phyloP scores from a whole-genome alignment of 78 protist genomes.

The Cyanophora paradoxa region DNA sequence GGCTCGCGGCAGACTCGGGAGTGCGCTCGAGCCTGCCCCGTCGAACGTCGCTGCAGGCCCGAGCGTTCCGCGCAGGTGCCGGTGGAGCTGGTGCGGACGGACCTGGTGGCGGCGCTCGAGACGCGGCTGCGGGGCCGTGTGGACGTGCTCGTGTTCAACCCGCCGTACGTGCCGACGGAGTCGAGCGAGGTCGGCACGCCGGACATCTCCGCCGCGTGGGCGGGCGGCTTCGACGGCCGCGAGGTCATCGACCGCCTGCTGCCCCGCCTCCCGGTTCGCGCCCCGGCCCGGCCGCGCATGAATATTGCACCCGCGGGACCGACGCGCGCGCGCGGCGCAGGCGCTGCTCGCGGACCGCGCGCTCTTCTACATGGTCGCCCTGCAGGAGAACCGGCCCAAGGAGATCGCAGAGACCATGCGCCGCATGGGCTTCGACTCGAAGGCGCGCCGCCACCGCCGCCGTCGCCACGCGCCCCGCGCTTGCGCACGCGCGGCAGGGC shows the following conservation, averaged over 20 bases:
- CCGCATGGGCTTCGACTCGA: too few relatives aligned
- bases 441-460: too few relatives aligned
- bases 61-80: too few relatives aligned
- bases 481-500: too few relatives aligned
- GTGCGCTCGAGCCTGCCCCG: background rate
- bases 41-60: background rate
- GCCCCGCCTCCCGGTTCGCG: background rate
- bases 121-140: background rate
- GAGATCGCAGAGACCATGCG: too few relatives aligned
- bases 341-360: background rate
- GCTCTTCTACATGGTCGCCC: constrained; percentile 3
- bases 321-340: background rate
- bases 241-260: background rate
- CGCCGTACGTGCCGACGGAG: constrained; percentile 13
- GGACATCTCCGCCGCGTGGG: constrained; percentile 9
- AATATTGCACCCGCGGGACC: background rate
- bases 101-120: background rate
- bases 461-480: too few relatives aligned
- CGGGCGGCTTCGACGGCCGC: constrained; percentile 8
- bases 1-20: background rate
- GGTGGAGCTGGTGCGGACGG: background rate
- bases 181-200: background rate
- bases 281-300: too few relatives aligned
- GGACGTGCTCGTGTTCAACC: constrained; percentile 11
- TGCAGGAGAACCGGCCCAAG: background rate